phyloP scores from a whole-genome alignment of 768 basidiomycete species.

The Chalciporus pseudorubinellus region DNA sequence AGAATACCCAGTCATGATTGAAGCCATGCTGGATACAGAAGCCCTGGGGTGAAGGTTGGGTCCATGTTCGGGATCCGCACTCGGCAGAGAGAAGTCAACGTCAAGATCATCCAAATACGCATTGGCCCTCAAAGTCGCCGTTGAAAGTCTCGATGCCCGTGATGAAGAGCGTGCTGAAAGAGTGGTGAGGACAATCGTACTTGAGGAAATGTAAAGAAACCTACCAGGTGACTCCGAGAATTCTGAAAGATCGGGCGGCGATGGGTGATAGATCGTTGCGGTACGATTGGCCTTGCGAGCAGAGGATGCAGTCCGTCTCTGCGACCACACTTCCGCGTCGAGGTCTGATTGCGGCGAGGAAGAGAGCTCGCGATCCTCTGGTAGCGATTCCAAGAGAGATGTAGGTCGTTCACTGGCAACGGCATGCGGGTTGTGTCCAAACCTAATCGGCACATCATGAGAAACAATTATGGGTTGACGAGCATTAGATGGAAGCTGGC shows the following conservation, averaged over 20 bases:
- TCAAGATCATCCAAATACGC: slow-evolving; percentile 32
- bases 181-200: background rate
- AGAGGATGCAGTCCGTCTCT: slow-evolving; percentile 8
- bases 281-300: slow-evolving; percentile 16
- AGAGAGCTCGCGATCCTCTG: slow-evolving; percentile 47
- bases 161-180: slow-evolving; percentile 16
- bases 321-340: slow-evolving; percentile 5
- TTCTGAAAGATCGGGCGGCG: slow-evolving; percentile 3
- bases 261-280: slow-evolving; percentile 18
- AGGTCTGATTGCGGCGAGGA: slow-evolving; percentile 15
- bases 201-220: background rate
- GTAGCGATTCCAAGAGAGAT: slow-evolving; percentile 44
- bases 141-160: slow-evolving; percentile 29
- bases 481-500: slow-evolving; percentile 14
- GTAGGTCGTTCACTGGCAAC: slow-evolving; percentile 15
- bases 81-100: slow-evolving; percentile 28
- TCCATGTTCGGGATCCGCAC: slow-evolving; percentile 17
- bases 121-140: slow-evolving; percentile 16
- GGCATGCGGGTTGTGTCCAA: slow-evolving; percentile 30
- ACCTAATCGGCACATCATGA: slow-evolving; percentile 23
- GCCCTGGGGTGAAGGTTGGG: slow-evolving; percentile 22
- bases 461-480: slow-evolving; percentile 23
- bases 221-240: slow-evolving; percentile 11
- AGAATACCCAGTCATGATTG: slow-evolving; percentile 55
- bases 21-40: slow-evolving; percentile 55